Evolutionary conservation across 23 red algal species (phyloP).

Genomic region (Gracilaria domingensis): DNA sequence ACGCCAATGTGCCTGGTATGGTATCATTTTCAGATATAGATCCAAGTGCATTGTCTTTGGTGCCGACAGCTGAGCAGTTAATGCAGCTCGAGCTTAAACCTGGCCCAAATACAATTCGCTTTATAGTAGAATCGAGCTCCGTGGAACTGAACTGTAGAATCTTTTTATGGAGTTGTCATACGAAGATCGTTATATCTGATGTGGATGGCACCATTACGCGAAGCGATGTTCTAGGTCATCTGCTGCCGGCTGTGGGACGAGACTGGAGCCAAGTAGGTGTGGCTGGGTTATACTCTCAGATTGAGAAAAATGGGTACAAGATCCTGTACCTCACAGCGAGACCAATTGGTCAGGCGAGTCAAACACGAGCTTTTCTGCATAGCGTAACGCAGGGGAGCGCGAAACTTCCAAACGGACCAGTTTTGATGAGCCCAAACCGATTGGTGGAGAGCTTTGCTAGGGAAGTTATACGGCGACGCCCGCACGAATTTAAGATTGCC

Average conservation of each 20-base stretch:
- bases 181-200: conserved; percentile 88
- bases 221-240: conserved; percentile 94
- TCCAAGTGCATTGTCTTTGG: conserved; percentile 66
- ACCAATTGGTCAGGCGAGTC: conserved; percentile 93
- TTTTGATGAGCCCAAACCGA: conserved; percentile 93
- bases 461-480: conserved; percentile 90
- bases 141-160: conserved; percentile 76
- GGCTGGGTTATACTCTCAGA: conserved; percentile 85
- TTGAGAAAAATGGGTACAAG: conserved; percentile 93
- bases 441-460: conserved; percentile 91
- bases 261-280: conserved; percentile 99
- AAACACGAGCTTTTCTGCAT: conserved; percentile 84
- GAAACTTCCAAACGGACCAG: conserved; percentile 88
- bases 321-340: conserved; percentile 96
- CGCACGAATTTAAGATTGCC: conserved; percentile 99
- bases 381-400: conserved; percentile 82
- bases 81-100: conserved; percentile 74
- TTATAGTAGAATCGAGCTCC: conserved; percentile 81
- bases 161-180: conserved; percentile 92
- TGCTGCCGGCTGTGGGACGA: conserved; percentile 93
- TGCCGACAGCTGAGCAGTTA: conserved; percentile 81
- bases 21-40: conserved; percentile 55
- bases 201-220: conserved; percentile 99
- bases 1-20: neutral
- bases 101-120: conserved; percentile 86